Conservation (phyloP, 257 asterid genomes). For the Cynanchum wilfordii region DNA sequence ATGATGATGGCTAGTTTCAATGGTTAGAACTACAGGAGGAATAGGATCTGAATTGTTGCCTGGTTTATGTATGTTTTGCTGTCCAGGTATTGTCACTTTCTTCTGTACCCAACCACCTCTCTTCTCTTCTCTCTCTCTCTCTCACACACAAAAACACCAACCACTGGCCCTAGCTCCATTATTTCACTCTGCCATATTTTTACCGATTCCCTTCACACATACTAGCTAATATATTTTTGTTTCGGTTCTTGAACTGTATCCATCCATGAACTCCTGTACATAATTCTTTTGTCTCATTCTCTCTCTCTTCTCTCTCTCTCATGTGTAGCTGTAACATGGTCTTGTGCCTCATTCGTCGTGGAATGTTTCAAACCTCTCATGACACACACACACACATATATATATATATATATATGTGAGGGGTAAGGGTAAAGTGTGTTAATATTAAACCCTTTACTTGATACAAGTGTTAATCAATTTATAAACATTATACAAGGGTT, state of each 20-base stretch:
- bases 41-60: slow-evolving; percentile 20
- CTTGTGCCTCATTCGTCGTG: too few species aligned
- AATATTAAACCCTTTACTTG: too few species aligned
- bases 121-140: neutral
- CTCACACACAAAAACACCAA: neutral
- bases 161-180: slow-evolving; percentile 14
- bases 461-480: too few species aligned
- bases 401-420: too few species aligned
- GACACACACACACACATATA: too few species aligned
- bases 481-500: too few species aligned
- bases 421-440: too few species aligned
- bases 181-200: slow-evolving; percentile 5
- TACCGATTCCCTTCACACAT: neutral
- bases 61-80: slow-evolving; percentile 25
- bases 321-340: neutral
- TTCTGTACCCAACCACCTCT: neutral
- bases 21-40: slow-evolving; percentile 1
- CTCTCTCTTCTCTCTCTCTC: neutral
- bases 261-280: neutral
- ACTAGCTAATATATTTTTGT: neutral
- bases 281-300: neutral
- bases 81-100: slow-evolving; percentile 34
- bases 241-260: neutral
- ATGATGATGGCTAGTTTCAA: slow-evolving; percentile 4
- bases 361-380: too few species aligned